These are phyloP conservation scores for Centella asiatica DNA, from an alignment of 129 eudicot genomes.

Conservation along the genomic window DNA sequence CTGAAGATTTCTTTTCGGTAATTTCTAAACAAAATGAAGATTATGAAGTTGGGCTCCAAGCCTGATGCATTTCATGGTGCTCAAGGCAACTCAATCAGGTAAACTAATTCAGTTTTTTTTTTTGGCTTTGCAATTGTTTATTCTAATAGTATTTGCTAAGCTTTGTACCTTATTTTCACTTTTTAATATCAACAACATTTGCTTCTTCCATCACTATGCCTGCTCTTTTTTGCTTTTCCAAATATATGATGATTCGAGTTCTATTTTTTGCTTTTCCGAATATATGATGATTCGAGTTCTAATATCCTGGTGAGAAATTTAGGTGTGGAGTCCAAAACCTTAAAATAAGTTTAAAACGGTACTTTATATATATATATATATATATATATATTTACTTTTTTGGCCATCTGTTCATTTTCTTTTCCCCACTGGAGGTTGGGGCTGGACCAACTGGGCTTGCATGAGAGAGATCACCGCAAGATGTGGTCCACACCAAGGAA, in stretches of 20 bases:
- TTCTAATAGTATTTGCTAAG: background rate
- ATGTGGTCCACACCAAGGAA: slow-evolving; percentile 41
- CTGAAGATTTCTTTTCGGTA: too few species aligned
- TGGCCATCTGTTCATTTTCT: background rate
- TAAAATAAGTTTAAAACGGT: background rate
- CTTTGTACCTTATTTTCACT: background rate
- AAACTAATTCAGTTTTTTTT: background rate
- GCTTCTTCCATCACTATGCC: background rate
- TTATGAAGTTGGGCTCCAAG: slow-evolving; percentile 87
- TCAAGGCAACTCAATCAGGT: slow-evolving; percentile 62
- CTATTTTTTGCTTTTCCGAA: too few species aligned
- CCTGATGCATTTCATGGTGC: slow-evolving; percentile 77
- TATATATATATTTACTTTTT: background rate
- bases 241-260: too few species aligned
- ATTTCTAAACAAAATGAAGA: slow-evolving; percentile 90
- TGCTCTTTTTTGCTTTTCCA: too few species aligned
- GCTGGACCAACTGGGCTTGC: background rate
- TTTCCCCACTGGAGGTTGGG: background rate
- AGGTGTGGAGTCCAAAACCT: slow-evolving; percentile 2
- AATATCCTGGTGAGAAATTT: background rate
- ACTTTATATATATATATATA: slow-evolving; percentile 1
- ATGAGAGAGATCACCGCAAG: slow-evolving; percentile 2
- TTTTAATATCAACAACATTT: too few species aligned
- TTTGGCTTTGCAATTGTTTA: background rate
- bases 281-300: too few species aligned